Evolutionary conservation across 2,329 filamentous ascomycete genomes (phyloP), one percentile per base, ranked within the genome.

Genomic region (Podosphaera fusca): DNA sequence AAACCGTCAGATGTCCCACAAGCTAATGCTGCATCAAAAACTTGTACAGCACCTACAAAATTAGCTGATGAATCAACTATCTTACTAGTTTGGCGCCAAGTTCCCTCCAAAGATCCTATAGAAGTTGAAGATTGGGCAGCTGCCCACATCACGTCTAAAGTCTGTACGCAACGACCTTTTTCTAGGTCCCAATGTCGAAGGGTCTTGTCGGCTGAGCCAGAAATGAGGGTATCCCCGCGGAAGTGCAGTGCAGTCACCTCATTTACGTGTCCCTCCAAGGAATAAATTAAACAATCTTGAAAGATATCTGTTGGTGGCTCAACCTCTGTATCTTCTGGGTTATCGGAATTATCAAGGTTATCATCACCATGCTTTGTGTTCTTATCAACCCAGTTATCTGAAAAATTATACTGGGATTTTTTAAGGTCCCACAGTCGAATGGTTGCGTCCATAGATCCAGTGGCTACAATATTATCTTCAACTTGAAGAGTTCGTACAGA

Each of bases 1-100:
- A 96, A 94, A 47, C 92, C 92, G 67, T 98, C 92, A 0, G 92
- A 92, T 10, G 92, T 98, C 63, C 92, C 92, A 67, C 92, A 96
- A 8, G 92, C 92, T 60, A 98, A 75, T 10, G 92, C 92, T 12
- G 90, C 87, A 69, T 98, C 90, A 66, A 96, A 98, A 46, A 94
- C 90, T 68, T 98, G 92, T 59, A 98, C 68, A 4, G 92, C 86
- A 33, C 92, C 92, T 9, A 98, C 87, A 69, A 96, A 98, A 69
- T 95, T 87, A 0, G 90, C 88, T 55, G 80, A 75, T 14, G 79
- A 74, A 59, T 83, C 78, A 3, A 80, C 73, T 14, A 81, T 68
- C 55, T 85, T 81, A 14, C 76, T 78, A 2, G 82, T 80, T 55
- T 73, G 82, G 60, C 86, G 78, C 89, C 89, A 96, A 59, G 72